Base-by-base conservation (phyloP, 768 basidiomycete genomes). In the Boletus sp. region DNA sequence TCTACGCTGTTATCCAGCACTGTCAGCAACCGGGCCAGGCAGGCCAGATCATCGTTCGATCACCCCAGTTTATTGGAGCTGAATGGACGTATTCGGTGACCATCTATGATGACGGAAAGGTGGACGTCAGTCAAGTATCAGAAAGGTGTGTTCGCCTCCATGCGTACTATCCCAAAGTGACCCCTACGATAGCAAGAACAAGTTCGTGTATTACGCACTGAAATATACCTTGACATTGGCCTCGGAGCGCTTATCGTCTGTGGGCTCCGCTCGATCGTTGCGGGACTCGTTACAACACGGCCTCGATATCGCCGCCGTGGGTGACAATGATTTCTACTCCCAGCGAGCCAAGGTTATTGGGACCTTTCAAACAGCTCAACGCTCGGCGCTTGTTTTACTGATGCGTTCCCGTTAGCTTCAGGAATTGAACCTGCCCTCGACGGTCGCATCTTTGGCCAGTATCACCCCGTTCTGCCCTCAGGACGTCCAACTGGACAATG, bases 241-340 rank as follows among this genome's bases (percentile, higher is more conserved):
- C 3, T 72, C 76, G 30, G 89, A 93, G 64, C 72, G 51, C 25
- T 14, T 64, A 27, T 59, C 61, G 0, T 49, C 56, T 15, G 54
- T 41, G 1, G 60, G 79, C 44, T 78, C 75, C 47, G 81, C 82
- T 21, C 72, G n/a, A 50, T 55, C 43, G 60, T 83, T 61, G 68
- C 73, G 56, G 33, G 69, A 74, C 41, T 42, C 70, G 4, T 70
- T 92, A 5, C 66, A 74, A 3, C 63, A 68, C 14, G 88, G 84
- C 30, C 75, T 96, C 53, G 81, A 90, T 60, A 84, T 98, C 58
- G 82, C 81, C 37, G 88, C 98, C 60, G 83, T 87, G 27, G 96
- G 93, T 10, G 93, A 93, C 70, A 98, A 99, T 64, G 97, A 98
- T 69, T 99, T 98, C 64, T 98, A 99, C 74, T 97, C 95, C 5